phyloP scores from a whole-genome alignment of 164 flowering plant genomes.

The Tetracentron sinense region DNA sequence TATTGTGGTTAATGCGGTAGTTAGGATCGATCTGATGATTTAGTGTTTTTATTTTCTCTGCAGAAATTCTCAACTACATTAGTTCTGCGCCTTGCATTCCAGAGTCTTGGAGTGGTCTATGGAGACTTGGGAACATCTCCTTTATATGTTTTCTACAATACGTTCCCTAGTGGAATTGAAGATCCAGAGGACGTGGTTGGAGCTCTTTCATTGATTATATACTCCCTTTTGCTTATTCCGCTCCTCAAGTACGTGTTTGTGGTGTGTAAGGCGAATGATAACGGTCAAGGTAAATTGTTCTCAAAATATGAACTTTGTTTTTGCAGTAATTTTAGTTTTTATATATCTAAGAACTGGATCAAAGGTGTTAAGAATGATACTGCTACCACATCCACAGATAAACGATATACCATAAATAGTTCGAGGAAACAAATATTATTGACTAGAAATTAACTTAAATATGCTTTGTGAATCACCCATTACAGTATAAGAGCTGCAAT shows the following conservation, averaged over 20 bases:
- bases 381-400: too few species aligned
- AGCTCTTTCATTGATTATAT: conserved; percentile 90
- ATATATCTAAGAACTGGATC: conserved; percentile 1
- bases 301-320: not conserved
- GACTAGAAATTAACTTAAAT: too few species aligned
- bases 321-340: not conserved
- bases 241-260: conserved; percentile 83
- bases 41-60: conserved; percentile 11
- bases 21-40: conserved; percentile 7
- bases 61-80: conserved; percentile 75
- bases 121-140: conserved; percentile 99
- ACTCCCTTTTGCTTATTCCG: conserved; percentile 83
- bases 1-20: not conserved
- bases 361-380: not conserved
- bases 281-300: conserved; percentile 70
- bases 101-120: conserved; percentile 94
- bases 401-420: too few species aligned
- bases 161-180: conserved; percentile 62
- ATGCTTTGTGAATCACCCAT: too few species aligned
- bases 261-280: conserved; percentile 85
- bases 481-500: too few species aligned
- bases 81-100: conserved; percentile 79
- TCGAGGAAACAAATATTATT: too few species aligned
- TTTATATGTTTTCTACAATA: conserved; percentile 87
- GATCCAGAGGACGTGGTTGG: conserved; percentile 84